Percentiles rank a stretch among this genome's conserved stretches.
Conservation (phyloP, 2,329 filamentous ascomycete species). For the Didymella glomerata region DNA sequence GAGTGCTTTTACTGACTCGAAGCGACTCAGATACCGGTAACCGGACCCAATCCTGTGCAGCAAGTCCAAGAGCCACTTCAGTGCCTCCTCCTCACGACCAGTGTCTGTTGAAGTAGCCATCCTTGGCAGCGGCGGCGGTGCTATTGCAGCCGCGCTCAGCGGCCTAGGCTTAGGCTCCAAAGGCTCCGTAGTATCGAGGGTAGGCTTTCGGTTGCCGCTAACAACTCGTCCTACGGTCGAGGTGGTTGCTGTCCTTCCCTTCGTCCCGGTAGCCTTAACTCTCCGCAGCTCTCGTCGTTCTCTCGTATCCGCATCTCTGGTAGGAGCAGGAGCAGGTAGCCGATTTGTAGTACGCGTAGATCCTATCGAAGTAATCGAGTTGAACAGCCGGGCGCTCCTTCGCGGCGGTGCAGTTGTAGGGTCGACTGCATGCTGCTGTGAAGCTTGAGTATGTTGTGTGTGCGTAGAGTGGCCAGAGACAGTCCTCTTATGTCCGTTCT, state of each 20-base stretch:
- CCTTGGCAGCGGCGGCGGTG: constrained; percentile 41
- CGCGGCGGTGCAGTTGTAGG: constrained; percentile 55
- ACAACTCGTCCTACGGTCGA: constrained; percentile 85
- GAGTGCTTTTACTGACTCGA: constrained; percentile 79
- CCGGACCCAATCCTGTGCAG: constrained; percentile 83
- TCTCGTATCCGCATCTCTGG: constrained; percentile 62
- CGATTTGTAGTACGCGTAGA: constrained; percentile 69
- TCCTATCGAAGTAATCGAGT: constrained; percentile 63
- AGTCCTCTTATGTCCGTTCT: constrained; percentile 81
- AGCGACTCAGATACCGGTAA: constrained; percentile 80
- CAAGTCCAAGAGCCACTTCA: constrained; percentile 80
- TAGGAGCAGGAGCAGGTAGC: constrained; percentile 67
- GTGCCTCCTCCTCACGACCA: constrained; percentile 74
- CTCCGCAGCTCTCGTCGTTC: constrained; percentile 82
- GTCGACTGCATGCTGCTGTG: constrained; percentile 40
- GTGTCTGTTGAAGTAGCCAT: constrained; percentile 62
- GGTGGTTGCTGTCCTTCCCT: constrained; percentile 67
- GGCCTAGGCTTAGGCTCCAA: constrained; percentile 68
- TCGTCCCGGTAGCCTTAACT: constrained; percentile 77
- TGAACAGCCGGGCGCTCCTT: constrained; percentile 56
- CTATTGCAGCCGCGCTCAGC: constrained; percentile 44
- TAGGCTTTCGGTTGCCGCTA: constrained; percentile 85
- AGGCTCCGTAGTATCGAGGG: constrained; percentile 71
- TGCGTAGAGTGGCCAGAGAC: constrained; percentile 79
- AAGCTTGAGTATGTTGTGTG: constrained; percentile 38